Evolutionary conservation across 306 rosid genomes (phyloP), one percentile per base, ranked within the genome.

Genomic region (Mimosa bimucronata): DNA sequence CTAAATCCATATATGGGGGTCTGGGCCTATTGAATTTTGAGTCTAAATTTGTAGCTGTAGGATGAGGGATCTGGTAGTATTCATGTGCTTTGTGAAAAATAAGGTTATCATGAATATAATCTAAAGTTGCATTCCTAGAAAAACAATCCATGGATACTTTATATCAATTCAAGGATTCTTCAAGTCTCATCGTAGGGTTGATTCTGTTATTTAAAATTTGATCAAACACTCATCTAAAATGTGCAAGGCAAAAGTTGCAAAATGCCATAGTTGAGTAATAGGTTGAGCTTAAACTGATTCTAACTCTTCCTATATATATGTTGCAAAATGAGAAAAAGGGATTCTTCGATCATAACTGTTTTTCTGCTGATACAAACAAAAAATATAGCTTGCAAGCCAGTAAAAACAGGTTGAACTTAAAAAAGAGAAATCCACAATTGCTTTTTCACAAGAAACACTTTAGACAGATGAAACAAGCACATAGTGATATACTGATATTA

Each of bases 401-500:
- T 9, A 53, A 19, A 48, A 53, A 19, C 26, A 19, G 26, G 26
- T 3, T 53, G 68, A 77, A 48, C 2, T 9, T 62, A 0, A 18
- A 0, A 18, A 18, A 62, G 82, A 34, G 45, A 72, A 65, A 72
- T 42, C 57, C 23, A 41, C 71, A 6, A 6, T 30, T 31, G 10
- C 76, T 21, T 53, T 64, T 25, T 45, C 64, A 61, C 64, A 37
- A 55, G 57, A 69, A 41, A 28, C 11, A 41, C 12, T 13, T 40
- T 41, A 6, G 19, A 69, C 26, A 9, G 3, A 34, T 34, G 15
- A 26, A n/a, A 9, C 15, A 34, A 31, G 26, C 38, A 18, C 45
- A 65, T 65, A 31, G 21, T 65, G 23, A 31, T 65, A 58, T 65
- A 25, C 53, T 50, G 82, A 81, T 65, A 66, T 28, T 30, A 7